Evolutionary conservation across 352 stramenopile genomes (phyloP), one percentile per base, ranked within the genome.

Genomic region (Phytophthora litchii): DNA sequence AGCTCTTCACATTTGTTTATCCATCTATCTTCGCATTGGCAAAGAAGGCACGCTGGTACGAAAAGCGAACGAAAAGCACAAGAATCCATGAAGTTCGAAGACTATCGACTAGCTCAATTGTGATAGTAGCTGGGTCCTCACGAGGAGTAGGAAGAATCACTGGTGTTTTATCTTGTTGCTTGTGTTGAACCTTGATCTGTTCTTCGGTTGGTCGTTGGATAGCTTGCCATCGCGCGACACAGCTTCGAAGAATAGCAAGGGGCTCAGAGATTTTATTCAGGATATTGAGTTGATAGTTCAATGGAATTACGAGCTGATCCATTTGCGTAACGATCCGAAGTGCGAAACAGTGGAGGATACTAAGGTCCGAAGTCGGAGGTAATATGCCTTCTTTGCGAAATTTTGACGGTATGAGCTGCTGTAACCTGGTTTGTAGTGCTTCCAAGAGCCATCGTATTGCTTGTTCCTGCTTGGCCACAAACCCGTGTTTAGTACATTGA

Each of bases 1-100:
- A 48, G 35, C 35, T 14, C 13, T 32, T 48, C 14, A 36, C 9
- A 3, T 35, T 4, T 45, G 8, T 51, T 35, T 16, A 3, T 21
- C 19, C 21, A 25, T 47, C 16, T 59, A 19, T 31, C 16, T 29
- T 11, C 29, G 38, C 64, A 45, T 68, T 72, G n/a, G 60, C 55
- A 46, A 76, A 80, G 45, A 80, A 72, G 16, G 54, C 60, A 34
- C 46, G 58, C 49, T 78, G 65, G 16, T 70, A 75, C 9, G 64
- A 73, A 45, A 69, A 71, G 12, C 72, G 72, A 37, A 64, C 62
- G 40, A 64, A 70, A 34, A 66, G 41, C 11, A 78, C 40, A 2
- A 62, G 31, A 3, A 64, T 17, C 68, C 68, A 78, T 20, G 19
- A 54, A 8, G 49, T 35, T 37, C 48, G 61, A 54, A 70, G 43